Percentiles rank a stretch among this genome's conserved stretches.
Evolutionary conservation across 148 eudicot species (phyloP).

Genomic region (Rhododendron henanense): DNA sequence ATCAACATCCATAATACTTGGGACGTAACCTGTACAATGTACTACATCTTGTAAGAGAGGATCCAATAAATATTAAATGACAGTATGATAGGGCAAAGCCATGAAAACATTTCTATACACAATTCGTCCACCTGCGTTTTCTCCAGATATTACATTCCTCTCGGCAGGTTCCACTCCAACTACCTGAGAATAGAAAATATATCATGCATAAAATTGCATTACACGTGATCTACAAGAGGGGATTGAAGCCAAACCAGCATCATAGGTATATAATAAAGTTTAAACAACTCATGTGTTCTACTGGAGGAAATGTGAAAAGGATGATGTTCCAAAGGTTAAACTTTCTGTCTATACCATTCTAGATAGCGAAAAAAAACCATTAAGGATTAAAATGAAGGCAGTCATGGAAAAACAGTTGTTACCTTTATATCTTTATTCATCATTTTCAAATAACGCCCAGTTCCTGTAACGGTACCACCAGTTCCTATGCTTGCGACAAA

Average conservation of each 20-base stretch:
- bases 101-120: slow-evolving; percentile 2
- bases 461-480: slow-evolving; percentile 72
- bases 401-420: slow-evolving; percentile 1
- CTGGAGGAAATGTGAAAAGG: neutral
- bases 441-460: slow-evolving; percentile 60
- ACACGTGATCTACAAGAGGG: neutral
- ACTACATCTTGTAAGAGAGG: neutral
- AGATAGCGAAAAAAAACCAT: neutral
- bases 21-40: slow-evolving; percentile 51
- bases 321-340: neutral
- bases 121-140: slow-evolving; percentile 48
- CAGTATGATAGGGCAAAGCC: neutral
- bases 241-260: neutral
- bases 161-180: slow-evolving; percentile 75
- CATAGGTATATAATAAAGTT: neutral
- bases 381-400: neutral
- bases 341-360: neutral
- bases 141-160: slow-evolving; percentile 60
- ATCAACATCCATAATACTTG: slow-evolving; percentile 52
- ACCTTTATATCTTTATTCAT: slow-evolving; percentile 68
- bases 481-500: slow-evolving; percentile 75
- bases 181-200: slow-evolving; percentile 32
- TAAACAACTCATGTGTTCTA: neutral
- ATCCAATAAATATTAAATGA: neutral
- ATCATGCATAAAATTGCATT: neutral